Evolutionary conservation across 208 protist species (phyloP).

Genomic region (Angomonas deanei): DNA sequence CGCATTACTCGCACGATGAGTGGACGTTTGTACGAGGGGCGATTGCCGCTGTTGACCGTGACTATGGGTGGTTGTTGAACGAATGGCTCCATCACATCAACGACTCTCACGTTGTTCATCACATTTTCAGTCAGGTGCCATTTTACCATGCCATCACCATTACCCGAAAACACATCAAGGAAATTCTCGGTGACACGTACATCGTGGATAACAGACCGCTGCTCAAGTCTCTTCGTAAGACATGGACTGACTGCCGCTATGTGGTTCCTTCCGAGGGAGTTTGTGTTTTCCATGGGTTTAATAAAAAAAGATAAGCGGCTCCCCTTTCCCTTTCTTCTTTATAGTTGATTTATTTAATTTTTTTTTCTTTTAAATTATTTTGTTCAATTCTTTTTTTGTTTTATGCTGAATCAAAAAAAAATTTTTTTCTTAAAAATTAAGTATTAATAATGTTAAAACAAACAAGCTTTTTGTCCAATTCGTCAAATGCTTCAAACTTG

Average conservation of each 20-base stretch:
- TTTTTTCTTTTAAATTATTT: conserved; percentile 2
- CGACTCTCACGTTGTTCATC: conserved; percentile 92
- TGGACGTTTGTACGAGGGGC: conserved; percentile 94
- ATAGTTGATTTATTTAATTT: background rate
- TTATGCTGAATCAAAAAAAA: background rate
- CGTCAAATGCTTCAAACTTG: background rate
- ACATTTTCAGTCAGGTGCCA: conserved; percentile 93
- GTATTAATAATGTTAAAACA: background rate
- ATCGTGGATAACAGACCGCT: conserved; percentile 52
- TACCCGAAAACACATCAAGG: conserved; percentile 66
- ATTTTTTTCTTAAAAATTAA: background rate
- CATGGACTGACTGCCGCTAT: conserved; percentile 68
- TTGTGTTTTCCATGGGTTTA: conserved; percentile 57
- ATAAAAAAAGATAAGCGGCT: conserved; percentile 14
- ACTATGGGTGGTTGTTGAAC: conserved; percentile 85
- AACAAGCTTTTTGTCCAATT: conserved; percentile 5
- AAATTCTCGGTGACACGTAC: conserved; percentile 70
- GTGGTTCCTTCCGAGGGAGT: conserved; percentile 72
- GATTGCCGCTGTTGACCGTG: conserved; percentile 88
- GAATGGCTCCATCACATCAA: conserved; percentile 91
- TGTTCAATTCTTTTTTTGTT: background rate
- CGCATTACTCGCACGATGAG: conserved; percentile 86
- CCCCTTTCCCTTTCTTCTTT: background rate
- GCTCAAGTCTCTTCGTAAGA: conserved; percentile 29
- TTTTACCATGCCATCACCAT: conserved; percentile 91